Percentiles rank a stretch among this genome's conserved stretches.
Evolutionary conservation across 768 basidiomycete species (phyloP).

Genomic region (Tephrocybe rancida): DNA sequence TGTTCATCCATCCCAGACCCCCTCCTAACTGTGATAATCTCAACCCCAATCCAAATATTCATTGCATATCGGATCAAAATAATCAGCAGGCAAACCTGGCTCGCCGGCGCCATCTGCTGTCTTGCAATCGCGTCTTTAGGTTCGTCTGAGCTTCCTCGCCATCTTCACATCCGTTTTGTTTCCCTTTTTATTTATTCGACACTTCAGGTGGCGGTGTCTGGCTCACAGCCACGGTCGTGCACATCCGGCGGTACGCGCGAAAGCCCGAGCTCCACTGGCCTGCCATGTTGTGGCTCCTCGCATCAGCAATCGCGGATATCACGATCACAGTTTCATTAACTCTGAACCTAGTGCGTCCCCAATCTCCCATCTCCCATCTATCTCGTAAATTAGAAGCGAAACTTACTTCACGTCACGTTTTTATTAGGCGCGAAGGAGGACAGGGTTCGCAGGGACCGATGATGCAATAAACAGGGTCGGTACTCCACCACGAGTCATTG

Average conservation of each 20-base stretch:
- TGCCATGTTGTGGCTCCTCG: slow-evolving; percentile 46
- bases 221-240: slow-evolving; percentile 35
- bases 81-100: slow-evolving; percentile 38
- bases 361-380: not conserved
- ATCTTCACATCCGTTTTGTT: not conserved
- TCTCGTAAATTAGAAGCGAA: not conserved
- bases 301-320: slow-evolving; percentile 43
- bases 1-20: slow-evolving; percentile 13
- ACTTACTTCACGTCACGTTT: slow-evolving; percentile 12
- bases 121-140: slow-evolving; percentile 39
- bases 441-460: slow-evolving; percentile 44
- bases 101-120: slow-evolving; percentile 31
- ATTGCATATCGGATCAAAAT: slow-evolving; percentile 45
- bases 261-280: slow-evolving; percentile 48
- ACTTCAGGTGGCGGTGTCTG: slow-evolving; percentile 43
- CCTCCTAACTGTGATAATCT: slow-evolving; percentile 32
- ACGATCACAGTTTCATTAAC: slow-evolving; percentile 42
- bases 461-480: slow-evolving; percentile 35
- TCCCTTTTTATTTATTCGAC: not conserved
- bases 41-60: slow-evolving; percentile 50
- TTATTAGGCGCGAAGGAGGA: slow-evolving; percentile 29
- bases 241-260: slow-evolving; percentile 36
- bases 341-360: slow-evolving; percentile 33
- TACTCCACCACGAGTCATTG: too few relatives aligned
- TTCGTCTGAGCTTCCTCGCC: slow-evolving; percentile 14